phyloP scores from a whole-genome alignment of 192 early-diverging fungal genomes.

The Phycomyces nitens region DNA sequence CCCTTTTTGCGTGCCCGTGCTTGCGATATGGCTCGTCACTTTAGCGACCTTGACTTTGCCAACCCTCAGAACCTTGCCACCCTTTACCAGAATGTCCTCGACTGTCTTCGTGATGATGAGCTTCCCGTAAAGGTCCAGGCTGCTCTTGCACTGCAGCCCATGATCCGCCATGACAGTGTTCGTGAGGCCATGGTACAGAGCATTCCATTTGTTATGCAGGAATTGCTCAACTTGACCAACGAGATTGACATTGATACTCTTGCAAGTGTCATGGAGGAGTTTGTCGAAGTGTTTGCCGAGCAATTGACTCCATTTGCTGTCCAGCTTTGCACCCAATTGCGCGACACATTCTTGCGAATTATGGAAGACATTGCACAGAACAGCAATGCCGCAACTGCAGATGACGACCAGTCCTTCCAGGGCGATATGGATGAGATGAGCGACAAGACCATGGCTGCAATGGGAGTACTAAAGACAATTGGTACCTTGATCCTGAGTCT shows the following conservation, averaged over 20 bases:
- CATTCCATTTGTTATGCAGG: slow-evolving; percentile 84
- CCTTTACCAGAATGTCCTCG: slow-evolving; percentile 50
- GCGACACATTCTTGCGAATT: slow-evolving; percentile 84
- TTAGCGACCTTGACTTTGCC: slow-evolving; percentile 59
- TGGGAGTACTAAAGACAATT: slow-evolving; percentile 88
- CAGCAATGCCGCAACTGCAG: slow-evolving; percentile 30
- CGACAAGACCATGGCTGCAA: slow-evolving; percentile 87
- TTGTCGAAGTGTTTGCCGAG: slow-evolving; percentile 89
- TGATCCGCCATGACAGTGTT: slow-evolving; percentile 72
- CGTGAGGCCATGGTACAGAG: slow-evolving; percentile 73
- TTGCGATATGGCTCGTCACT: slow-evolving; percentile 45
- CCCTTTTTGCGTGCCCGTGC: slow-evolving; percentile 81
- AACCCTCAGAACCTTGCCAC: slow-evolving; percentile 48
- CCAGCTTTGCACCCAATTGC: slow-evolving; percentile 81
- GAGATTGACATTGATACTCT: slow-evolving; percentile 93
- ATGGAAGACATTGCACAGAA: slow-evolving; percentile 65
- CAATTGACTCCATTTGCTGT: slow-evolving; percentile 91
- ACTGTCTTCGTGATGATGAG: slow-evolving; percentile 70
- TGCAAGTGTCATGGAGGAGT: slow-evolving; percentile 80
- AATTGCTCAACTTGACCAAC: slow-evolving; percentile 82
- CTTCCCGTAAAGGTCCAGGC: slow-evolving; percentile 88
- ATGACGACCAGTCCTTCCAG: slow-evolving; percentile 45
- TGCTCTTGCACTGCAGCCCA: slow-evolving; percentile 73
- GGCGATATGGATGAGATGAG: slow-evolving; percentile 57
- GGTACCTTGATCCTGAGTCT: slow-evolving; percentile 83